Conservation (phyloP, 2,329 filamentous ascomycete genomes). For the Cladorrhinum sp. region DNA sequence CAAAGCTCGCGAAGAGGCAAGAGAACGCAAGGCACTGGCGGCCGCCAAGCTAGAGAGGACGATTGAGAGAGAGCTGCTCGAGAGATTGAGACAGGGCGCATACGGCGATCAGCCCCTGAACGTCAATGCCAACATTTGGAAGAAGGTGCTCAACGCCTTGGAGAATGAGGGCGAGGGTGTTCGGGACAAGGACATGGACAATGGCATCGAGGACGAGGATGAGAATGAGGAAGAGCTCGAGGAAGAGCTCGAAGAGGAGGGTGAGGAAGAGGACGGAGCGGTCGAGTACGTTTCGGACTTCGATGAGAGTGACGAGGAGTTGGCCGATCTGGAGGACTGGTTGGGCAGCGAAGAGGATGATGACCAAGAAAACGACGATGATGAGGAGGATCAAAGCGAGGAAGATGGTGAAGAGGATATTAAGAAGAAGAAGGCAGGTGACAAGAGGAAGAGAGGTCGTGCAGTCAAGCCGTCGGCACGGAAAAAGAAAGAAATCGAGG, state of each 20-base stretch:
- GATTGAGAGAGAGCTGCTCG: constrained; percentile 92
- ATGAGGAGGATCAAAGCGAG: constrained; percentile 54
- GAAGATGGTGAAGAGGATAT: constrained; percentile 42
- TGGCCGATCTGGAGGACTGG: constrained; percentile 88
- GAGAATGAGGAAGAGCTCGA: constrained; percentile 66
- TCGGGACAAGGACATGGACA: constrained; percentile 83
- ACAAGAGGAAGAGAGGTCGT: constrained; percentile 51
- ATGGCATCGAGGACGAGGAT: constrained; percentile 77
- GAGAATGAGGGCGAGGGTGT: constrained; percentile 82
- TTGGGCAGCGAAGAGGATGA: constrained; percentile 70
- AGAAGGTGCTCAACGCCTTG: constrained; percentile 88
- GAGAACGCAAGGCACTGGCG: constrained; percentile 67
- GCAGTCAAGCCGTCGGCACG: constrained; percentile 49
- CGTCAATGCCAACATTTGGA: constrained; percentile 93
- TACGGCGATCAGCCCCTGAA: constrained; percentile 95
- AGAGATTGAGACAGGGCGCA: constrained; percentile 83
- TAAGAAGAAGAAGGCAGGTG: constrained; percentile 57
- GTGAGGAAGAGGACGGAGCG: constrained; percentile 71
- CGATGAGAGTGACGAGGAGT: constrained; percentile 77
- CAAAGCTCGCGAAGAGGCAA: constrained; percentile 67
- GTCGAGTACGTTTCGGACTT: constrained; percentile 94
- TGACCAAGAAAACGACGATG: constrained; percentile 56
- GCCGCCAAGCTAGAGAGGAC: constrained; percentile 93
- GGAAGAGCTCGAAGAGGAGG: constrained; percentile 59
- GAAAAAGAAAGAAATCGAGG: constrained; percentile 76